Conservation (phyloP, 2,329 filamentous ascomycete genomes). For the Claviceps sp. region DNA sequence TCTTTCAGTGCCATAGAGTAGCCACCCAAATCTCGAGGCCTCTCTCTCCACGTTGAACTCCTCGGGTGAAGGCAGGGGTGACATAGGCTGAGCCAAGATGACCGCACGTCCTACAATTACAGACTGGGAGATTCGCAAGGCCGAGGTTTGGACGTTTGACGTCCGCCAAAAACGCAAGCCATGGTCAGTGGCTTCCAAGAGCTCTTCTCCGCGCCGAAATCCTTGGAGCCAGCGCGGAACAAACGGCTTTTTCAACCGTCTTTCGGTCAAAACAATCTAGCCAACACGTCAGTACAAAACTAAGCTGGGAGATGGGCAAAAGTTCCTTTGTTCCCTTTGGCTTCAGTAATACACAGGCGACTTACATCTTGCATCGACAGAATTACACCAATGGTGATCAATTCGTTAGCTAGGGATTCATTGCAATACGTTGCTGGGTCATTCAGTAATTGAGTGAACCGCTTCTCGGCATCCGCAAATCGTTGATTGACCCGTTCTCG, state of each 20-base stretch:
- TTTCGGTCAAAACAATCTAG: constrained; percentile 24
- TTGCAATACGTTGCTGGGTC: constrained; percentile 11
- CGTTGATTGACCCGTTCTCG: constrained; percentile 20
- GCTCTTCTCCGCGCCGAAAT: constrained; percentile 21
- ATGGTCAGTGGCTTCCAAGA: constrained; percentile 22
- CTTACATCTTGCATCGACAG: constrained; percentile 28
- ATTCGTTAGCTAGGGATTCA: constrained; percentile 15
- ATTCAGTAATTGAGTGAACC: constrained; percentile 17
- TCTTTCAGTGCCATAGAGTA: constrained; percentile 22
- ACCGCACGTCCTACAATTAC: constrained; percentile 26
- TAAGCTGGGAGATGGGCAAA: neutral
- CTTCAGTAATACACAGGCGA: neutral
- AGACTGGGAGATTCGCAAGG: constrained; percentile 23
- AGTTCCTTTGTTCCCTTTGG: neutral
- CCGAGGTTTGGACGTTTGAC: constrained; percentile 20
- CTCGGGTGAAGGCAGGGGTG: constrained; percentile 15
- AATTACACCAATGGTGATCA: constrained; percentile 24
- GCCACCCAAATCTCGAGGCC: constrained; percentile 23
- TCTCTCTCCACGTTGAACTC: constrained; percentile 17
- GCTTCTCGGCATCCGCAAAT: constrained; percentile 18
- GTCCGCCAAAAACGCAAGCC: constrained; percentile 23
- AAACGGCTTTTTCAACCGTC: constrained; percentile 19
- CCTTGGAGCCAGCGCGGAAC: constrained; percentile 25
- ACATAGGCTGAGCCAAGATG: constrained; percentile 27
- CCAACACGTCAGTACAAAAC: neutral